Evolutionary conservation across 306 rosid species (phyloP).

Genomic region (Begonia peltatifolia): DNA sequence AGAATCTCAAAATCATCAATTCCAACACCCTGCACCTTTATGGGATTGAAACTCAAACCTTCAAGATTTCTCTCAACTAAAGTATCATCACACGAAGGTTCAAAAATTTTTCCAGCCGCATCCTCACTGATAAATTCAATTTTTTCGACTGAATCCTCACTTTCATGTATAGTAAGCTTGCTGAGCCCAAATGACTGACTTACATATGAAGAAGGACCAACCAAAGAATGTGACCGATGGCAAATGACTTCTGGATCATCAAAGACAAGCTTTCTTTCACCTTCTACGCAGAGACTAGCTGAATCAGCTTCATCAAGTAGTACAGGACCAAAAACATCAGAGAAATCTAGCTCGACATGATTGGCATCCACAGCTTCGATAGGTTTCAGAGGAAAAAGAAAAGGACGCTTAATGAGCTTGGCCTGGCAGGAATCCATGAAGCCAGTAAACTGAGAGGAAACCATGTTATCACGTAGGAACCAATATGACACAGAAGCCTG

Average conservation of each 20-base stretch:
- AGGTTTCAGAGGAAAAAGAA: conserved; percentile 31
- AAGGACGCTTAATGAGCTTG: conserved; percentile 28
- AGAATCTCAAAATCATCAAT: conserved; percentile 80
- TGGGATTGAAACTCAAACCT: conserved; percentile 16
- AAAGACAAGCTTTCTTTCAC: conserved; percentile 36
- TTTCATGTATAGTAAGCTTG: conserved; percentile 56
- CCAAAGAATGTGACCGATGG: conserved; percentile 81
- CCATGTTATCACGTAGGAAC: conserved; percentile 32
- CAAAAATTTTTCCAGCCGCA: conserved; percentile 23
- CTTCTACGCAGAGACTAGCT: conserved; percentile 22
- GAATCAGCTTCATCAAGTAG: conserved; percentile 23
- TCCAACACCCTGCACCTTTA: conserved; percentile 41
- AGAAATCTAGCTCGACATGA: conserved; percentile 72
- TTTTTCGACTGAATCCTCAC: conserved; percentile 34
- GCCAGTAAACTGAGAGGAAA: conserved; percentile 61
- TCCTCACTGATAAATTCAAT: conserved; percentile 20
- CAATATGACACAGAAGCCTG: conserved; percentile 3
- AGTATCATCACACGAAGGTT: conserved; percentile 12
- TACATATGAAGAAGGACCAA: conserved; percentile 72
- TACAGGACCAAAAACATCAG: conserved; percentile 84
- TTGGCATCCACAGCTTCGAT: conserved; percentile 30
- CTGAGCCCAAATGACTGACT: conserved; percentile 63
- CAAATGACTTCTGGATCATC: conserved; percentile 65
- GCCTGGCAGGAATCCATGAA: conserved; percentile 19
- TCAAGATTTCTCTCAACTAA: conserved; percentile 19